A percentile compares a stretch with the other conserved stretches of the same genome.
phyloP scores from a whole-genome alignment of 352 stramenopile species.

The Thalassiosira hispida region DNA sequence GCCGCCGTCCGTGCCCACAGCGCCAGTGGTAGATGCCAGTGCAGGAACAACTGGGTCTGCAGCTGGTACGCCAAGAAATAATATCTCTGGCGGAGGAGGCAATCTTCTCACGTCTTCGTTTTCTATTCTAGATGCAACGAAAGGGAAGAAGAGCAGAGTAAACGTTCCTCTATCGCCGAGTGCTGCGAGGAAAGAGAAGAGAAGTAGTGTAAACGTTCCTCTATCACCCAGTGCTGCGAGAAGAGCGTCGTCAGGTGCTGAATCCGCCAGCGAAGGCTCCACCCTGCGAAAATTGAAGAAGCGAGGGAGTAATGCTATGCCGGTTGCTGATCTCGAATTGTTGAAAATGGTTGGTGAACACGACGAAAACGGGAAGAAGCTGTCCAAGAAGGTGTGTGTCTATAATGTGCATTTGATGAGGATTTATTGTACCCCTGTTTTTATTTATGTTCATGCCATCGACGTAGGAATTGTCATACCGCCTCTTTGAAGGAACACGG shows the following conservation, averaged over 20 bases:
- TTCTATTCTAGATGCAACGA: neutral
- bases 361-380: constrained; percentile 52
- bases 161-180: neutral
- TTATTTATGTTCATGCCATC: no score
- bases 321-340: constrained; percentile 22
- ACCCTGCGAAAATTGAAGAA: constrained; percentile 73
- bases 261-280: constrained; percentile 24
- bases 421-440: no score
- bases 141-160: neutral
- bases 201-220: neutral
- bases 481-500: constrained; percentile 65
- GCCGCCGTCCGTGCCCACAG: constrained; percentile 1
- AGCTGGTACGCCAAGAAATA: no score
- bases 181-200: constrained; percentile 1
- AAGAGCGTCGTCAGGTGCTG: no score
- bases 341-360: constrained; percentile 9
- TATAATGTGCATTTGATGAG: no score
- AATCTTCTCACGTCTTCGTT: no score
- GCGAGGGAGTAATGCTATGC: neutral
- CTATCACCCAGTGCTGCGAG: neutral
- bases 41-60: no score
- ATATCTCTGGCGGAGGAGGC: no score
- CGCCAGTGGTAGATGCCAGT: neutral
- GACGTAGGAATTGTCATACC: constrained; percentile 53
- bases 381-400: constrained; percentile 46